Base-by-base conservation (phyloP, 108 stramenopile species). In the Pseudonitzschia delicatissima region DNA sequence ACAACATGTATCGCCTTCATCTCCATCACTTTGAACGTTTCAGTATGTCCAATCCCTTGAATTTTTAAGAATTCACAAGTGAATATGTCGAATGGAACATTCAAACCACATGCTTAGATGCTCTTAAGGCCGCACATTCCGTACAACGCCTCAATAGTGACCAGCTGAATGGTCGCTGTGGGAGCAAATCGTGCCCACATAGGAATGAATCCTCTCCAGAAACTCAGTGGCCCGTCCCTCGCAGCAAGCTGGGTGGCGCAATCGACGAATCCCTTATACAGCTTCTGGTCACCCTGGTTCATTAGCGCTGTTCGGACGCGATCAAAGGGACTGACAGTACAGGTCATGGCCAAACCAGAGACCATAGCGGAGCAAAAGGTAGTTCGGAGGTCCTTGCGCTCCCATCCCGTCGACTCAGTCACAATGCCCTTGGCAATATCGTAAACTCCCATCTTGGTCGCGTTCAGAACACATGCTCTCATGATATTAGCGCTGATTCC, bases 401-500 rank as follows among this genome's bases (percentile, higher is more conserved):
- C 45, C 84, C 86, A 91, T 27, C 89, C 91, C 21, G 87, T 90
- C 36, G 49, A 47, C 0, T 44, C 3, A 3, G 72, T 60, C 3
- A 94, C 88, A 29, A 84, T 85, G 59, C 93, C 93, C 78, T 96
- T 96, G 78, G 84, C 71, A 40, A 82, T 65, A 55, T 96, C 95
- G 60, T 93, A 96, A 49, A 80, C 80, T 27, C 91, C 95, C 92
- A 96, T 93, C 73, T 96, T 96, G 53, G 95, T 96, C 35, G 91
- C 95, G 67, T 96, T 96, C 70, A 94, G 69, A 0, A 96, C 88
- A 75, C 89, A 91, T 9, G 95, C 95, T 29, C 95, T 79, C 67
- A 83, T 65, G 34, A 92, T 80, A 62, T 96, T 96, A 17, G 87
- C 92, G 28, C 84, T 39, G 7, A 96, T 77, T 45, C 95, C 95